Base-by-base conservation (phyloP, 176 grass and related monocot genomes). In the Zea luxurians region DNA sequence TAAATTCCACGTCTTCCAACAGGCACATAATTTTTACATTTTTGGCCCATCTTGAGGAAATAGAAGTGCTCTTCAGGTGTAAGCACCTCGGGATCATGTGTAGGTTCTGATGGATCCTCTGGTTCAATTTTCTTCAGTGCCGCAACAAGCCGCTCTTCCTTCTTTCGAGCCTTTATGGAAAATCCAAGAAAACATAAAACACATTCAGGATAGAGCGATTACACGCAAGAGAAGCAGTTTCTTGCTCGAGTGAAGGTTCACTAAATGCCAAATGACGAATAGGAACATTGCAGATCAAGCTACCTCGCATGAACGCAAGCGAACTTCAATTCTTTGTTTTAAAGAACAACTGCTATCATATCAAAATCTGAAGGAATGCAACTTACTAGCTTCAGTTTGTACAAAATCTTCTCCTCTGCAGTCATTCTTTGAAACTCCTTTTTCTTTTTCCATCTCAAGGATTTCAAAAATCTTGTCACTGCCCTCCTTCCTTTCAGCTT, bases 41-140 rank as follows among this genome's bases (percentile, higher is more conserved):
- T 98, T 54, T 86, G 83, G 8, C 95, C 95, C 91, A 94, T 90
- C 88, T 98, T 98, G 42, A 98, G 91, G 84, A 90, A 85, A 80
- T 94, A 88, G 64, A 98, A 98, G 48, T 98, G 91, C 53, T 98
- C 95, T 86, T 98, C 95, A 68, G 95, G 95, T 37, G 91, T 98
- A 65, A 98, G 83, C 57, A 94, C 84, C 82, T 94, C 95, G 0
- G 91, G 95, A 50, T 98, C 95, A 83, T 94, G 95, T 45, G 74
- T 89, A 62, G 85, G 77, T 81, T 98, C 91, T 73, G 87, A 83
- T 1, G 85, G 75, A 11, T 88, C 89, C 64, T 89, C 60, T 35
- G 95, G 95, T 76, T 98, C 89, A 85, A 94, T 94, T 88, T 98
- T 98, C 79, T 89, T 98, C 73, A 98, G 77, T 57, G 91, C 89